Evolutionary conservation across 164 flowering plant species (phyloP).

Genomic region (Litsea cubeba): DNA sequence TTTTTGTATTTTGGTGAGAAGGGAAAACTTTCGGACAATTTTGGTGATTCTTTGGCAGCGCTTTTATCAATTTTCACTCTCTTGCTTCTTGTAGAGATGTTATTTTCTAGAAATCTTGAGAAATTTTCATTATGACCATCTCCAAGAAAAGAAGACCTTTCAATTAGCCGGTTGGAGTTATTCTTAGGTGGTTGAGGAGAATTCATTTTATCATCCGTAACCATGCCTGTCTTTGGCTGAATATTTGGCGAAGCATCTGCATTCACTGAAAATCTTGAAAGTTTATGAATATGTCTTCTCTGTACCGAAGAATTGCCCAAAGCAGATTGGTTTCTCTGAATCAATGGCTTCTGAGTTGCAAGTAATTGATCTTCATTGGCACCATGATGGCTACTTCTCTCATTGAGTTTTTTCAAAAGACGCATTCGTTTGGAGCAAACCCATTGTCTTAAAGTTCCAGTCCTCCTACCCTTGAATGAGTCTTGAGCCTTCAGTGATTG

Average conservation of each 20-base stretch:
- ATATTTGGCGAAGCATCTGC: constrained; percentile 24
- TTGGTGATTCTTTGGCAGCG: not conserved
- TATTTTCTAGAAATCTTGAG: constrained; percentile 15
- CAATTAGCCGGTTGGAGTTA: constrained; percentile 14
- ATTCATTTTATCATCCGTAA: constrained; percentile 15
- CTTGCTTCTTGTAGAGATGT: constrained; percentile 23
- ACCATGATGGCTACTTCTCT: constrained; percentile 20
- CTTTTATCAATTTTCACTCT: constrained; percentile 12
- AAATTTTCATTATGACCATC: constrained; percentile 13
- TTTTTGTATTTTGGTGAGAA: constrained; percentile 18
- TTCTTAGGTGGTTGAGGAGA: constrained; percentile 18
- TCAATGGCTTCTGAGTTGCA: constrained; percentile 16
- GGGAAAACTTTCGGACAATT: constrained; percentile 14
- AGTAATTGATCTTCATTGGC: constrained; percentile 14
- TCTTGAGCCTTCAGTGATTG: constrained; percentile 22
- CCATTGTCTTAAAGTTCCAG: constrained; percentile 46
- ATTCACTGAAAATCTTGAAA: constrained; percentile 16
- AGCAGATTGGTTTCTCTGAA: constrained; percentile 24
- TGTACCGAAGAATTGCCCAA: constrained; percentile 20
- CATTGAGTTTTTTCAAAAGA: constrained; percentile 31
- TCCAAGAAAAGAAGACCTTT: constrained; percentile 14
- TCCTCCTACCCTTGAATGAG: constrained; percentile 22
- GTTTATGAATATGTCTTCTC: constrained; percentile 11
- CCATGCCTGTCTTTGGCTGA: constrained; percentile 12
- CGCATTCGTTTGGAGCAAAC: constrained; percentile 51